Evolutionary conservation across 2,329 filamentous ascomycete species (phyloP), one percentile per base, ranked within the genome.

Genomic region (Didymella sp.): DNA sequence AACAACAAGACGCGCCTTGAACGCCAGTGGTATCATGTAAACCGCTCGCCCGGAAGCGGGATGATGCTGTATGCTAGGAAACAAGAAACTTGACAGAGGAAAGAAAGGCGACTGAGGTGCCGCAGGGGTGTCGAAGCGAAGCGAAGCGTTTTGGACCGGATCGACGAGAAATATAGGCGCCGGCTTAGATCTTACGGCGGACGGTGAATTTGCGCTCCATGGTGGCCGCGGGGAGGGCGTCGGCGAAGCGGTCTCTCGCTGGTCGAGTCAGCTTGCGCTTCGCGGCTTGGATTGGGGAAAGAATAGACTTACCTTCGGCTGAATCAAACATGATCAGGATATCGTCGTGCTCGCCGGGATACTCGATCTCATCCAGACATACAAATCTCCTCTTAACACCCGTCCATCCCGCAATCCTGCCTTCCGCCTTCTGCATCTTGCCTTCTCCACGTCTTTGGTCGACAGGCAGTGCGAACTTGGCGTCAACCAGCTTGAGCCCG

Each of bases 261-360:
- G 56, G 50, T 6, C 7, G 33, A 28, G 59, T 77, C 52, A 76
- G 73, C 58, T 9, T 9, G 8, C 2, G 12, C 2, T 24, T 52
- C n/a, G n/a, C n/a, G n/a, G n/a, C n/a, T n/a, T n/a, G n/a, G n/a
- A n/a, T n/a, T n/a, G n/a, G n/a, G n/a, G n/a, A n/a, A n/a, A n/a
- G n/a, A n/a, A n/a, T n/a, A n/a, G 22, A 42, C 89, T 80, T 77
- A 92, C 90, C 89, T 69, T 84, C 80, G 73, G 91, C 89, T 42
- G 83, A 88, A 62, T 96, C 92, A 80, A 97, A 97, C 59, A 88
- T 77, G 69, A 97, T 88, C 11, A 88, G 85, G 64, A 97, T 91
- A 78, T 97, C 93, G 74, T 96, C 93, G 76, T 96, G 92, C 78
- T 96, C 93, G 47, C 91, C 91, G 1, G 92, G 91, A 75, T 96